phyloP scores from a whole-genome alignment of 768 basidiomycete genomes.

The Lactifluus volemus region DNA sequence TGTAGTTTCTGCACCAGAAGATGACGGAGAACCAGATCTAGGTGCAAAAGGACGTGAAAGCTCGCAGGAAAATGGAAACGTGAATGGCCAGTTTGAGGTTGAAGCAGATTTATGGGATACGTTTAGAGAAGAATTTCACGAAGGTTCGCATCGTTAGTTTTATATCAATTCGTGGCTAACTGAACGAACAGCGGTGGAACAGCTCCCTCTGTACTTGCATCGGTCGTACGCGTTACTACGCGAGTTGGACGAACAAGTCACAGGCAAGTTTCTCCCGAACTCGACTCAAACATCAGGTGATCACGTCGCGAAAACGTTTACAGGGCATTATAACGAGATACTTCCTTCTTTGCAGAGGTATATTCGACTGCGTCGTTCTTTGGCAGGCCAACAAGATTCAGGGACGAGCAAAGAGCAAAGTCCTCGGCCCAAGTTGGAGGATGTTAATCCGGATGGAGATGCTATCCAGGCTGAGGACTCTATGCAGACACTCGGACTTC shows the following conservation, averaged over 20 bases:
- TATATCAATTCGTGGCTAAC: neutral
- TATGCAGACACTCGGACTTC: neutral
- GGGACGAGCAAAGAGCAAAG: neutral
- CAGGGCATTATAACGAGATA: slow-evolving; percentile 12
- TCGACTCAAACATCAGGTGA: neutral
- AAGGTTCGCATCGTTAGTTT: neutral
- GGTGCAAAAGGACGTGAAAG: neutral
- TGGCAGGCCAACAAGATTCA: neutral
- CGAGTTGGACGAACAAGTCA: slow-evolving; percentile 16
- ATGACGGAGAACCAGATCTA: slow-evolving; percentile 1
- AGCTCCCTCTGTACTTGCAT: slow-evolving; percentile 19
- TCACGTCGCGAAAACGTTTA: neutral
- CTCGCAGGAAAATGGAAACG: neutral
- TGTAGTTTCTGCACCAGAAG: neutral
- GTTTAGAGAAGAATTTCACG: slow-evolving; percentile 18
- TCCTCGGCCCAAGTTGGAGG: neutral
- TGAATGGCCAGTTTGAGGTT: neutral
- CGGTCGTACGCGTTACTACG: slow-evolving; percentile 16
- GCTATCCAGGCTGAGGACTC: neutral
- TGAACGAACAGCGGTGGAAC: slow-evolving; percentile 12
- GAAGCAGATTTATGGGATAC: slow-evolving; percentile 12
- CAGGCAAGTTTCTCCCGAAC: slow-evolving; percentile 5
- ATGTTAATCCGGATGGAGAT: neutral
- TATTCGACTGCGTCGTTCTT: slow-evolving; percentile 7
- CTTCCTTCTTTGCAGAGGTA: slow-evolving; percentile 12